A percentile compares a stretch with the other conserved stretches of the same genome.
These are phyloP conservation scores for Zymoseptoria tritici DNA, from an alignment of 2,329 filamentous ascomycete species.

Conservation along the genomic window DNA sequence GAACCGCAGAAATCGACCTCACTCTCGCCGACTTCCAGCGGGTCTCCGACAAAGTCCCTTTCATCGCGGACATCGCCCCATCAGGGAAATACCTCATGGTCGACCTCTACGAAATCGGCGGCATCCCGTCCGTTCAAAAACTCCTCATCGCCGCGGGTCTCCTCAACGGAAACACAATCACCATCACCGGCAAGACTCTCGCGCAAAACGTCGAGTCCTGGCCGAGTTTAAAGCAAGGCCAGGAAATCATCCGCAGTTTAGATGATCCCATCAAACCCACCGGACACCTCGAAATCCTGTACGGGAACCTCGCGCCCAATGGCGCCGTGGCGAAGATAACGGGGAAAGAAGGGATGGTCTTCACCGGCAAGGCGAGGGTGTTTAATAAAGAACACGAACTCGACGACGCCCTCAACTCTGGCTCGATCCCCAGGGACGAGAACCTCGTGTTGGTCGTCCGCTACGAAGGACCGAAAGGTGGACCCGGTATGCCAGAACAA, in stretches of 20 bases:
- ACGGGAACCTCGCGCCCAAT: slow-evolving; percentile 78
- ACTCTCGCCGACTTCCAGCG: slow-evolving; percentile 77
- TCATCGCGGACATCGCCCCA: slow-evolving; percentile 78
- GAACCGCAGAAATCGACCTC: slow-evolving; percentile 69
- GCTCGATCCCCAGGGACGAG: slow-evolving; percentile 64
- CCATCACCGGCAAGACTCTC: slow-evolving; percentile 76
- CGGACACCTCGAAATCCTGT: slow-evolving; percentile 82
- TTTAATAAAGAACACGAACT: slow-evolving; percentile 82
- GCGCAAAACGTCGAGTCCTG: slow-evolving; percentile 71
- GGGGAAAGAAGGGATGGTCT: slow-evolving; percentile 80
- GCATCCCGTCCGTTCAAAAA: slow-evolving; percentile 79
- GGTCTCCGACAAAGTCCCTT: slow-evolving; percentile 74
- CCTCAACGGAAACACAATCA: slow-evolving; percentile 69
- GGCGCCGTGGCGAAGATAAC: slow-evolving; percentile 95
- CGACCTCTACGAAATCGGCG: slow-evolving; percentile 78
- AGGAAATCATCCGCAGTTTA: slow-evolving; percentile 75
- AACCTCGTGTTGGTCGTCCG: slow-evolving; percentile 85
- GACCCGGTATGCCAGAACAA: slow-evolving; percentile 94
- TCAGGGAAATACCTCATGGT: slow-evolving; percentile 81
- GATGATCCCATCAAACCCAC: slow-evolving; percentile 76
- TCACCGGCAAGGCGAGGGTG: slow-evolving; percentile 72
- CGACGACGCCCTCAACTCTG: slow-evolving; percentile 63
- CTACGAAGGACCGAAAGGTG: slow-evolving; percentile 89
- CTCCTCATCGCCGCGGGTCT: slow-evolving; percentile 68
- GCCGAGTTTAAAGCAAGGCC: slow-evolving; percentile 66